phyloP scores from a whole-genome alignment of 345 rosid genomes.

The Salix koriyanagi region DNA sequence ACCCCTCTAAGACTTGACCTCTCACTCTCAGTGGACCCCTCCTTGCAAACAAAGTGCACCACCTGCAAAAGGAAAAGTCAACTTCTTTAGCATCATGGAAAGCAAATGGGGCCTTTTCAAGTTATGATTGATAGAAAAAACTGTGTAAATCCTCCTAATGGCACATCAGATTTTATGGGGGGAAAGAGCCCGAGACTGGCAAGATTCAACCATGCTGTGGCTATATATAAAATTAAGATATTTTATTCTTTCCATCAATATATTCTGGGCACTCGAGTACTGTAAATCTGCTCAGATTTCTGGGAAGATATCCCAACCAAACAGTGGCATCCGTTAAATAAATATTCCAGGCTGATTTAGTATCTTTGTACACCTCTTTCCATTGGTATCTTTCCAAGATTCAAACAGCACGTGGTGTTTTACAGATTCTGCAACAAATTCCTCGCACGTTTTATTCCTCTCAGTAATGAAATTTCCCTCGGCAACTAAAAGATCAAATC shows the following conservation, averaged over 20 bases:
- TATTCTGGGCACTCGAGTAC: background rate
- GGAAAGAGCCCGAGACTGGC: background rate
- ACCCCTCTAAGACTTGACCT: constrained; percentile 62
- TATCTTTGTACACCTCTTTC: background rate
- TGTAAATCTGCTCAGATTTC: background rate
- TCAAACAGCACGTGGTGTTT: background rate
- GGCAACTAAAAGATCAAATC: background rate
- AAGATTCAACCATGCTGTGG: background rate
- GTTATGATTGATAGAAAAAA: background rate
- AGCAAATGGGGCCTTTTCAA: background rate
- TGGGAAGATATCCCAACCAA: background rate
- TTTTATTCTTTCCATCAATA: background rate
- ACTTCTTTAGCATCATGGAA: background rate
- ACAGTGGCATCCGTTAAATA: background rate
- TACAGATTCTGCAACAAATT: background rate
- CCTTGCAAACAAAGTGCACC: constrained; percentile 63
- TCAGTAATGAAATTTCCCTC: background rate
- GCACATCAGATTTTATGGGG: background rate
- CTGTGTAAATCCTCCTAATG: background rate
- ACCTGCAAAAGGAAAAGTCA: constrained; percentile 43
- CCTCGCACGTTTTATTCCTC: background rate
- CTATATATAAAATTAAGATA: background rate
- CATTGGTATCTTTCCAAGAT: background rate
- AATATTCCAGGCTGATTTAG: background rate
- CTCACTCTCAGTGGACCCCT: constrained; percentile 54